Percentiles rank a stretch among this genome's conserved stretches.
phyloP scores from a whole-genome alignment of 805 yeast species.

The Metschnikowia baotianmanensis region DNA sequence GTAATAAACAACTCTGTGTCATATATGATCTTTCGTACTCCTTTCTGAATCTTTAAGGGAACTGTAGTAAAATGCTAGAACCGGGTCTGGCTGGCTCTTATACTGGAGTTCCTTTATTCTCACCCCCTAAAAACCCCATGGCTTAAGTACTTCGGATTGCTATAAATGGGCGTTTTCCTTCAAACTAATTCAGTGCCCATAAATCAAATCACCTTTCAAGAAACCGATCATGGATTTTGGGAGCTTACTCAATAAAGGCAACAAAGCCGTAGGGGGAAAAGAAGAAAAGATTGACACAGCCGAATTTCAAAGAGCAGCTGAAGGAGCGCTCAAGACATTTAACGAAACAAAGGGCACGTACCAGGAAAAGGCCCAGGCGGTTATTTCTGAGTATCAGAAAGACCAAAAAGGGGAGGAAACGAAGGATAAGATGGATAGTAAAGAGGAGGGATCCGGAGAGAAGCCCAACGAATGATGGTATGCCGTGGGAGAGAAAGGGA shows the following conservation, averaged over 20 bases:
- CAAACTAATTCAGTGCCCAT: too few relatives aligned
- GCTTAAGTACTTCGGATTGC: too few relatives aligned
- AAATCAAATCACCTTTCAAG: neutral
- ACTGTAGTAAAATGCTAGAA: too few relatives aligned
- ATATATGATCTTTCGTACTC: too few relatives aligned
- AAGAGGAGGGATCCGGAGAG: neutral
- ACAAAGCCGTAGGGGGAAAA: constrained; percentile 26
- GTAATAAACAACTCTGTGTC: too few relatives aligned
- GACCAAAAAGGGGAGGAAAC: neutral
- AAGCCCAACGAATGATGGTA: neutral
- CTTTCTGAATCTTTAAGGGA: too few relatives aligned
- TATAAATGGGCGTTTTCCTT: too few relatives aligned
- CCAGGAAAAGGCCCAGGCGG: constrained; percentile 36
- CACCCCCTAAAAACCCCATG: too few relatives aligned
- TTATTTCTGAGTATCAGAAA: constrained; percentile 29
- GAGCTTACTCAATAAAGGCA: constrained; percentile 33
- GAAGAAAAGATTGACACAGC: constrained; percentile 25
- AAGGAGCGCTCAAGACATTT: constrained; percentile 35
- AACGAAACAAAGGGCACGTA: constrained; percentile 27
- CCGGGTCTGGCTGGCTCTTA: too few relatives aligned
- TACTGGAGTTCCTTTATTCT: too few relatives aligned
- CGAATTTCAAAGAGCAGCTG: constrained; percentile 30
- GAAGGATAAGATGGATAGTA: neutral
- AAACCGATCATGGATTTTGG: constrained; percentile 29
- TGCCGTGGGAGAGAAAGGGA: neutral